Conservation (phyloP, 768 basidiomycete species). For the Naematelia aurantialba region DNA sequence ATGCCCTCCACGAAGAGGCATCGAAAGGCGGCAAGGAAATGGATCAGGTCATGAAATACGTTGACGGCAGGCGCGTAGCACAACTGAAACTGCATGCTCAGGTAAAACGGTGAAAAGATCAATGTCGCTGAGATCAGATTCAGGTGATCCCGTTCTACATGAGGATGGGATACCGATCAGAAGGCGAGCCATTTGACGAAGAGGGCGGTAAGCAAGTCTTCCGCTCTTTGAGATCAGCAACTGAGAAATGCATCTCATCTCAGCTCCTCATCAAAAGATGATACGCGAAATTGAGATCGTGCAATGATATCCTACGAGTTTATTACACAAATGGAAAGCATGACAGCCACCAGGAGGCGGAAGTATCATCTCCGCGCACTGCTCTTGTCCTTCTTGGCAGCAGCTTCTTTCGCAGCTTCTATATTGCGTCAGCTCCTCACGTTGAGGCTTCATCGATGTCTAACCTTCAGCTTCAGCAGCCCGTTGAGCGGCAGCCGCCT, state of each 20-base stretch:
- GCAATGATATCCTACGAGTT: slow-evolving; percentile 1
- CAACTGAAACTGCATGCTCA: slow-evolving; percentile 29
- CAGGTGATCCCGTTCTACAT: slow-evolving; percentile 42
- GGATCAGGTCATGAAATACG: slow-evolving; percentile 8
- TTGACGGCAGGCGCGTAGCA: slow-evolving; percentile 1
- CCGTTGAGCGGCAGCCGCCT: slow-evolving; percentile 78
- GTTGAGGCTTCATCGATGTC: slow-evolving; percentile 17
- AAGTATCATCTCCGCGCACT: background rate
- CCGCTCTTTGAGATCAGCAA: background rate
- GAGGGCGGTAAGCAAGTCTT: slow-evolving; percentile 41
- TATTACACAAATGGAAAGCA: background rate
- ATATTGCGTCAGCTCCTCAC: slow-evolving; percentile 6
- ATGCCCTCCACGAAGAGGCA: slow-evolving; percentile 28
- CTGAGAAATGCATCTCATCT: background rate
- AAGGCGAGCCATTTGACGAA: slow-evolving; percentile 42
- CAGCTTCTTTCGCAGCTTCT: slow-evolving; percentile 43
- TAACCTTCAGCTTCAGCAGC: slow-evolving; percentile 83
- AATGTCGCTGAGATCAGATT: slow-evolving; percentile 12
- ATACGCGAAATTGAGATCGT: slow-evolving; percentile 17
- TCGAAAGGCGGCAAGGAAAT: slow-evolving; percentile 8
- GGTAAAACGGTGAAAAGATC: slow-evolving; percentile 9
- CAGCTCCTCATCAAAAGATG: slow-evolving; percentile 41
- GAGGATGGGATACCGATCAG: slow-evolving; percentile 37
- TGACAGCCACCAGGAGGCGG: too few species aligned
- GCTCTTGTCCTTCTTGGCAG: slow-evolving; percentile 41